Percentiles rank a stretch among this genome's conserved stretches.
phyloP scores from a whole-genome alignment of 2,329 filamentous ascomycete species.

The Penicillium griseofulvum region DNA sequence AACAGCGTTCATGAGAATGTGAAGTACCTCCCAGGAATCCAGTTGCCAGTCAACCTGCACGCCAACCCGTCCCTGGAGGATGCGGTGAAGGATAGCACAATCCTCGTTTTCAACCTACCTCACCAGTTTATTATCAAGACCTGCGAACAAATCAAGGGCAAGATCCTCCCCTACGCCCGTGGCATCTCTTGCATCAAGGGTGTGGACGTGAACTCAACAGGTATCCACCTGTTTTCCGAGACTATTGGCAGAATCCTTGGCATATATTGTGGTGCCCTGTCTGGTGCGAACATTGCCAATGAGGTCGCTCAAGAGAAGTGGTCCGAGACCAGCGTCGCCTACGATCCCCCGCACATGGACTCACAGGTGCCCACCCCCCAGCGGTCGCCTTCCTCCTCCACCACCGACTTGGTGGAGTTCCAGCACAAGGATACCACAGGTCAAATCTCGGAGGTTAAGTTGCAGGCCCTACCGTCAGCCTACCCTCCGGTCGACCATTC shows the following conservation, averaged over 20 bases:
- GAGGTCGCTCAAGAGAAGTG: conserved; percentile 96
- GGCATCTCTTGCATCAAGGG: conserved; percentile 98
- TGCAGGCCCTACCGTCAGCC: conserved; percentile 73
- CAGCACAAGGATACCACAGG: conserved; percentile 69
- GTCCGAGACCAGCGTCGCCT: conserved; percentile 95
- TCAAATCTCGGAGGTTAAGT: conserved; percentile 63
- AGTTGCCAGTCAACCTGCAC: conserved; percentile 68
- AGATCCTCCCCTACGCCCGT: conserved; percentile 86
- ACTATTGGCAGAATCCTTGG: conserved; percentile 86
- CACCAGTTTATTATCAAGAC: conserved; percentile 85
- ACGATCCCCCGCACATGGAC: conserved; percentile 87
- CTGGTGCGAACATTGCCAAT: conserved; percentile 91
- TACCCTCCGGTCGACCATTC: conserved; percentile 85
- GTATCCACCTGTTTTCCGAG: conserved; percentile 88
- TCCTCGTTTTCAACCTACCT: conserved; percentile 94
- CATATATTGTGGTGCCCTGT: conserved; percentile 95
- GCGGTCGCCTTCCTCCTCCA: conserved; percentile 52
- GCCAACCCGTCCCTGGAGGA: conserved; percentile 54
- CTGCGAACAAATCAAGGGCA: conserved; percentile 78
- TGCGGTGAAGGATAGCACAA: conserved; percentile 77
- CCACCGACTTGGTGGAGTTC: conserved; percentile 51
- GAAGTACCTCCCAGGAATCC: conserved; percentile 92
- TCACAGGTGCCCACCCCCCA: conserved; percentile 68
- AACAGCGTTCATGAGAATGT: conserved; percentile 93
- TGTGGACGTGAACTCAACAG: conserved; percentile 84